Evolutionary conservation across 2,329 filamentous ascomycete genomes (phyloP).

Genomic region (Pochonia chlamydosporia): DNA sequence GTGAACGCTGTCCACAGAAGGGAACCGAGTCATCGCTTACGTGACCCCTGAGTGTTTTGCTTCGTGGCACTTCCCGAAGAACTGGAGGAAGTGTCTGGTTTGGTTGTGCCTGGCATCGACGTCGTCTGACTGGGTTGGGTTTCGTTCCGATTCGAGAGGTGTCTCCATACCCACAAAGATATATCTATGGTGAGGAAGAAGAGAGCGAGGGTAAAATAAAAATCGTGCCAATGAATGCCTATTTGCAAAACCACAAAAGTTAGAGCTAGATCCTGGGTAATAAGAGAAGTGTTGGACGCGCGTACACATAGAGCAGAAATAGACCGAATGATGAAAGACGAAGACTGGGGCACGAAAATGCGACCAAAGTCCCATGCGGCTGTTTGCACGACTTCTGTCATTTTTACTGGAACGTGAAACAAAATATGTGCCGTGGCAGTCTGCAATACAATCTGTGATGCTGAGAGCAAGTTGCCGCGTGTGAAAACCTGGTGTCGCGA

Average conservation of each 20-base stretch:
- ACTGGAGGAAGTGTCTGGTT: neutral
- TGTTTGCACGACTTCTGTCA: conserved; percentile 19
- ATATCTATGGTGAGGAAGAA: conserved; percentile 46
- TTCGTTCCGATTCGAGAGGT: conserved; percentile 19
- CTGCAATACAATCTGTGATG: neutral
- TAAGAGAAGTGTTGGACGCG: conserved; percentile 1
- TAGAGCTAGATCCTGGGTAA: conserved; percentile 5
- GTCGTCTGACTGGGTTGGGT: neutral
- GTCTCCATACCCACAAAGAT: conserved; percentile 47
- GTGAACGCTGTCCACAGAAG: neutral
- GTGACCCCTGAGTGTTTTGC: conserved; percentile 2
- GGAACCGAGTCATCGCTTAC: conserved; percentile 4
- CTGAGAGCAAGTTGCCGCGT: neutral
- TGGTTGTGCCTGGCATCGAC: neutral
- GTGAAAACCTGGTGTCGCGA: neutral
- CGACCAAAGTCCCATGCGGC: conserved; percentile 19
- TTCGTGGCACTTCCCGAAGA: conserved; percentile 1
- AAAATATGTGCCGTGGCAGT: neutral
- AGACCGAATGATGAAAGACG: conserved; percentile 24
- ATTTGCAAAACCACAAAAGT: conserved; percentile 7
- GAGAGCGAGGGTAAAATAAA: conserved; percentile 41
- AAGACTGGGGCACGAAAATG: conserved; percentile 21
- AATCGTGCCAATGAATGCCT: conserved; percentile 40
- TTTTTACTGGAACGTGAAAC: conserved; percentile 11
- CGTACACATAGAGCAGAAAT: conserved; percentile 35